Evolutionary conservation across 805 yeast species (phyloP).

Genomic region (Monosporozyma aerobia): DNA sequence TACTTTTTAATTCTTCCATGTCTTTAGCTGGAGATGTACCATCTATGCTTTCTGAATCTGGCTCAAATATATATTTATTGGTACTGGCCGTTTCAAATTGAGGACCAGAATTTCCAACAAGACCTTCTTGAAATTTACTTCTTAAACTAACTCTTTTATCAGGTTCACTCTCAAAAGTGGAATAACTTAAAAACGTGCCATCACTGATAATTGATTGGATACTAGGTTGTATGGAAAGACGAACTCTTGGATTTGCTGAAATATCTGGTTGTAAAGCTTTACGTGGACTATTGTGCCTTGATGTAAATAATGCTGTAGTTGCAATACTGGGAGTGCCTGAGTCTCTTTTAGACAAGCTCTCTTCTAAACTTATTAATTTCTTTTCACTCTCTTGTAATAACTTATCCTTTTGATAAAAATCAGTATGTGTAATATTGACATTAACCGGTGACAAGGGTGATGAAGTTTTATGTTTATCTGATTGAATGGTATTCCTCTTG

Average conservation of each 20-base stretch:
- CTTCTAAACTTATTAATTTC: slow-evolving; percentile 13
- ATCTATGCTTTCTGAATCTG: slow-evolving; percentile 22
- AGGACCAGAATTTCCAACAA: neutral
- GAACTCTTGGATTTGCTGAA: slow-evolving; percentile 1
- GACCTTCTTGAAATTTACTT: slow-evolving; percentile 7
- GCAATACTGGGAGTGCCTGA: slow-evolving; percentile 16
- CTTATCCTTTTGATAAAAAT: slow-evolving; percentile 16
- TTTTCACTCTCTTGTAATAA: slow-evolving; percentile 14
- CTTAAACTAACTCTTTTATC: slow-evolving; percentile 6
- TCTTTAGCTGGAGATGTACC: slow-evolving; percentile 28
- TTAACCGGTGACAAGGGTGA: neutral
- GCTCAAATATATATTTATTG: slow-evolving; percentile 23
- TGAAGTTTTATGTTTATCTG: neutral
- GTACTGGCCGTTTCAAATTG: slow-evolving; percentile 3
- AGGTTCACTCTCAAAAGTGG: slow-evolving; percentile 6
- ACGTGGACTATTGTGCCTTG: slow-evolving; percentile 17
- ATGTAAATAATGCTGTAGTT: slow-evolving; percentile 18
- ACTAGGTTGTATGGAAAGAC: slow-evolving; percentile 23
- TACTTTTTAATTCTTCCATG: slow-evolving; percentile 23
- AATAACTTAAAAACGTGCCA: slow-evolving; percentile 12
- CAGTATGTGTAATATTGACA: neutral
- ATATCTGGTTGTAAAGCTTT: slow-evolving; percentile 2
- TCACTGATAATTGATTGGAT: slow-evolving; percentile 23
- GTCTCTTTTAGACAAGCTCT: slow-evolving; percentile 3
- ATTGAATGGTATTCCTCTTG: slow-evolving; percentile 7